phyloP scores from a whole-genome alignment of 495 filamentous ascomycete genomes.

The Gamarada debralockiae region DNA sequence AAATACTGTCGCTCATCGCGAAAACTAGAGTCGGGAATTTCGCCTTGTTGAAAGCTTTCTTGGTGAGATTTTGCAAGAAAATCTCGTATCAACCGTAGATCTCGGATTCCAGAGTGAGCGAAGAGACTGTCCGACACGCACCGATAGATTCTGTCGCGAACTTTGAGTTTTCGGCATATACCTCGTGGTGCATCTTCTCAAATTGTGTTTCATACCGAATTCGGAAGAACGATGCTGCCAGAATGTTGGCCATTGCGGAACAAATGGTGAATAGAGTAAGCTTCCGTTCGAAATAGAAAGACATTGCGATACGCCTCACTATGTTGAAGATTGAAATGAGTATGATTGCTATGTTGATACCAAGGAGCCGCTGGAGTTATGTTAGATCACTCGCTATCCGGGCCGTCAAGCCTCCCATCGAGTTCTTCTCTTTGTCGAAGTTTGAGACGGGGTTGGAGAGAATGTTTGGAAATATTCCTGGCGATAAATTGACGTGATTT shows the following conservation, averaged over 20 bases:
- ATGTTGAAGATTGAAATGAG: no score
- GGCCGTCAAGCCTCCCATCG: no score
- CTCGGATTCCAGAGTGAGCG: slow-evolving; percentile 46
- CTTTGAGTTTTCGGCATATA: slow-evolving; percentile 50
- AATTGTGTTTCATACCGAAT: slow-evolving; percentile 48
- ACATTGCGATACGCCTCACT: no score
- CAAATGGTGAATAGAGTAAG: slow-evolving; percentile 39
- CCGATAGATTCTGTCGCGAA: slow-evolving; percentile 53
- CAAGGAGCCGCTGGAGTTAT: no score
- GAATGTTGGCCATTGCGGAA: slow-evolving; percentile 42
- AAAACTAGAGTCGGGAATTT: slow-evolving; percentile 48
- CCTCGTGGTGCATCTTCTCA: slow-evolving; percentile 41
- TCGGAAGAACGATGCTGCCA: slow-evolving; percentile 44
- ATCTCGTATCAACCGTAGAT: slow-evolving; percentile 42
- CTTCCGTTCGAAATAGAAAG: no score
- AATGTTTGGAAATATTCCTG: no score
- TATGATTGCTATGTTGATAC: no score
- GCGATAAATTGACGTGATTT: no score
- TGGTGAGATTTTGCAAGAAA: slow-evolving; percentile 43
- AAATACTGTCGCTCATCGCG: slow-evolving; percentile 48
- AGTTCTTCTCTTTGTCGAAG: no score
- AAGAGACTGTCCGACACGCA: slow-evolving; percentile 50
- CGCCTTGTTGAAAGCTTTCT: background rate
- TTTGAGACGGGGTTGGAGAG: no score
- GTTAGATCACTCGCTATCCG: no score